Percentiles rank a stretch among this genome's conserved stretches.
Conservation (phyloP, 768 basidiomycete species). For the Porpolomopsis calyptriformis region DNA sequence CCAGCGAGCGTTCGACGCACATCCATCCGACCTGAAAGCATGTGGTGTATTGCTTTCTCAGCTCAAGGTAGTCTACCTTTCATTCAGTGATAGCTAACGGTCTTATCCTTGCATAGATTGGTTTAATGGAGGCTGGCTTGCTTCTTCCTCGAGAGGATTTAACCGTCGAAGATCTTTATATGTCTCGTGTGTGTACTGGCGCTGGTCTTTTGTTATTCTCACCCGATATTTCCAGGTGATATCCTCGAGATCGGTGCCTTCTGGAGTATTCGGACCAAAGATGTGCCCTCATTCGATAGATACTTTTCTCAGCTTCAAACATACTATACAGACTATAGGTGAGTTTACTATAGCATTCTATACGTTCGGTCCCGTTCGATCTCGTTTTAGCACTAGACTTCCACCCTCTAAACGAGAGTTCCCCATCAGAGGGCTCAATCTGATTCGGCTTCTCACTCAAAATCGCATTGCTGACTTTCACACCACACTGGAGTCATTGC, state of each 20-base stretch:
- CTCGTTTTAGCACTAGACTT: conserved; percentile 45
- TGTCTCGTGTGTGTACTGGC: conserved; percentile 61
- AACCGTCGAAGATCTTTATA: conserved; percentile 55
- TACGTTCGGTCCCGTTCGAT: conserved; percentile 1
- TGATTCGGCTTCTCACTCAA: conserved; percentile 89
- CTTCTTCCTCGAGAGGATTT: conserved; percentile 60
- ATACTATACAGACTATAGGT: conserved; percentile 84
- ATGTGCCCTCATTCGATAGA: conserved; percentile 88
- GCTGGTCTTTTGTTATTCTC: not conserved
- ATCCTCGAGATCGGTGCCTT: conserved; percentile 94
- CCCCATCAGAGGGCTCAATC: conserved; percentile 83
- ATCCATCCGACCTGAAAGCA: conserved; percentile 57
- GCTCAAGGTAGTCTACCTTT: conserved; percentile 50
- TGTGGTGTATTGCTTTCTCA: conserved; percentile 53
- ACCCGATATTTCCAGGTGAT: conserved; percentile 46
- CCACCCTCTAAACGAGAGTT: conserved; percentile 81
- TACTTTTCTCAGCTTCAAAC: conserved; percentile 88
- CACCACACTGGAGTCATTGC: conserved; percentile 86
- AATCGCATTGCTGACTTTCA: conserved; percentile 98
- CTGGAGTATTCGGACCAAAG: conserved; percentile 81
- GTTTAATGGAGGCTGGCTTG: conserved; percentile 65
- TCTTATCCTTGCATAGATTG: conserved; percentile 38
- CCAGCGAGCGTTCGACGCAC: conserved; percentile 51
- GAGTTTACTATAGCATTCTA: conserved; percentile 4
- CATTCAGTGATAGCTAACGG: not conserved